Conservation (phyloP, 2,329 filamentous ascomycete species). For the Diaporthe destruens region DNA sequence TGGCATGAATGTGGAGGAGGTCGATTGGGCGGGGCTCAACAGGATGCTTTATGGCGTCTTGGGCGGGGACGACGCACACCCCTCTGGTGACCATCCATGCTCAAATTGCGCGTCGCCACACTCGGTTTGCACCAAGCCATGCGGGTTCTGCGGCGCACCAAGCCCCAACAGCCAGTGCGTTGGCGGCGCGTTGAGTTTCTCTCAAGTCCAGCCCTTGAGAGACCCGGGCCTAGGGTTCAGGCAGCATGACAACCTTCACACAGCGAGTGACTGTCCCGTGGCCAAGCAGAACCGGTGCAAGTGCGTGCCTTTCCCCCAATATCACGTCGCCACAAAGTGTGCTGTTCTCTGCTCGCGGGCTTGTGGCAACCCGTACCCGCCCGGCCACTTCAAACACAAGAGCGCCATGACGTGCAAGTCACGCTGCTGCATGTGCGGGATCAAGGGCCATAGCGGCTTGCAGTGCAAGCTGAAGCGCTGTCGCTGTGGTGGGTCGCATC, state of each 20-base stretch:
- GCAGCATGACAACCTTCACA: conserved; percentile 45
- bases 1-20: background rate
- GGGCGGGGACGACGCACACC: background rate
- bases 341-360: conserved; percentile 50
- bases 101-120: conserved; percentile 48
- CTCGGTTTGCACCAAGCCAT: conserved; percentile 46
- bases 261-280: conserved; percentile 48
- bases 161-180: conserved; percentile 26
- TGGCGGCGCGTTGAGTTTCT: background rate
- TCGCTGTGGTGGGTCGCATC: conserved; percentile 52
- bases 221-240: background rate
- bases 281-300: conserved; percentile 54
- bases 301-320: conserved; percentile 54
- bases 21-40: background rate
- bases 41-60: background rate
- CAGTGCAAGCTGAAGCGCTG: conserved; percentile 52
- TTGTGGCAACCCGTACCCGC: conserved; percentile 48
- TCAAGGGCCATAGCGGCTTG: conserved; percentile 52
- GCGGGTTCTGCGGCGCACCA: conserved; percentile 52
- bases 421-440: conserved; percentile 59
- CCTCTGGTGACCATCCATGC: conserved; percentile 42
- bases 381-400: conserved; percentile 49
- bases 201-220: background rate
- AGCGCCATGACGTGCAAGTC: conserved; percentile 54
- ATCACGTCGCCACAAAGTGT: conserved; percentile 51